Evolutionary conservation across 2,329 filamentous ascomycete genomes (phyloP).

Genomic region (Xylariaceae sp.): DNA sequence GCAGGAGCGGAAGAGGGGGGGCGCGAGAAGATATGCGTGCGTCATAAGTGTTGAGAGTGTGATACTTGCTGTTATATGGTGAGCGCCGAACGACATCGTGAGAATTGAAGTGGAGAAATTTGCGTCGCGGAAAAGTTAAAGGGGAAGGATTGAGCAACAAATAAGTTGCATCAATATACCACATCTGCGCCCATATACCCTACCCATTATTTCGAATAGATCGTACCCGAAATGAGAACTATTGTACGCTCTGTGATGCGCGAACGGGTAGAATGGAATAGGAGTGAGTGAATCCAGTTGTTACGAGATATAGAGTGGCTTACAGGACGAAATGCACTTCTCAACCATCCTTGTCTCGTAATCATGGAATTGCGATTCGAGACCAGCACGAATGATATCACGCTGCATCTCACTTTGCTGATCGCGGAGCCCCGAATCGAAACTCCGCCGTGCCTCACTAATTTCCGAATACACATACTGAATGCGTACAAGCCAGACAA

Average conservation of each 20-base stretch:
- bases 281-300: constrained; percentile 9
- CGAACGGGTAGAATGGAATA: not conserved
- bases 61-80: constrained; percentile 26
- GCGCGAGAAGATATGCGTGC: constrained; percentile 39
- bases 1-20: constrained; percentile 31
- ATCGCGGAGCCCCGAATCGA: constrained; percentile 18
- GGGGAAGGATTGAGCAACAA: too few species aligned
- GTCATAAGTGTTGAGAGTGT: constrained; percentile 34
- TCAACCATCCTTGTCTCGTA: constrained; percentile 36
- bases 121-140: too few species aligned
- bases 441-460: constrained; percentile 26
- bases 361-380: constrained; percentile 44
- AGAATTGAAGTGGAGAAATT: too few species aligned
- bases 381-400: constrained; percentile 42
- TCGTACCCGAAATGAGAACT: not conserved
- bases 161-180: too few species aligned
- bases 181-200: too few species aligned
- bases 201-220: too few species aligned
- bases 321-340: constrained; percentile 25
- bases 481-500: constrained; percentile 42
- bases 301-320: constrained; percentile 2
- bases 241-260: not conserved
- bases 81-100: not conserved
- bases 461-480: constrained; percentile 38
- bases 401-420: constrained; percentile 38